Evolutionary conservation across 257 asterid species (phyloP), one percentile per base, ranked within the genome.

Genomic region (Ballota nigra): DNA sequence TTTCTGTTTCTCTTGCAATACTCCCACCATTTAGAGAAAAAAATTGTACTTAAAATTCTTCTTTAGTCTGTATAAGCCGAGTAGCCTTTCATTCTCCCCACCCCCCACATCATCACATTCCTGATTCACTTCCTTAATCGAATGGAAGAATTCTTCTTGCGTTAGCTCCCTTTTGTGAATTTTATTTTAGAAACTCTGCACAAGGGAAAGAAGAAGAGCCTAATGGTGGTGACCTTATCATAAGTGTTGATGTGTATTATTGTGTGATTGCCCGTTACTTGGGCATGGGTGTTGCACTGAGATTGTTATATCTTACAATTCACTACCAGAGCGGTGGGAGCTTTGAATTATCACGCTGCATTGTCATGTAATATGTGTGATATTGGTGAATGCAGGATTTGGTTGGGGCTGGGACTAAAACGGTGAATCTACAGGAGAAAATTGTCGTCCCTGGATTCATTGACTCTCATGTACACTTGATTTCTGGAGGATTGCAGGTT

Each of bases 381-480:
- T 51, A 70, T n/a, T 76, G 73, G 65, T 79, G 65, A 70, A 49
- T 82, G 84, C 95, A 94, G 99, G 86, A 81, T 56, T 77, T 87
- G 81, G 73, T 78, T 29, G 87, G 92, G 70, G 36, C 70, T 18
- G 68, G 61, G 75, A 86, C 96, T 41, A 66, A 71, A 55, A 77
- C 69, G 56, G 69, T 91, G 77, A 82, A 94, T 82, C 74, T 91
- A 38, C 78, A 84, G 7, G 86, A 91, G 66, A 91, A 88, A 77
- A 63, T 86, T 70, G 91, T 86, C 70, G 89, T 94, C 81, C 97
- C 99, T 73, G 99, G 99, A 78, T 85, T 94, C 86, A 89, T 94
- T 38, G 99, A 94, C 85, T 94, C 99, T 53, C 99, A 94, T 65
- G 93, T 94, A 72, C 99, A 94, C 89, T 80, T 91, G 36, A 71